phyloP scores from a whole-genome alignment of 441 rosid genomes.

The Adansonia gregorii region DNA sequence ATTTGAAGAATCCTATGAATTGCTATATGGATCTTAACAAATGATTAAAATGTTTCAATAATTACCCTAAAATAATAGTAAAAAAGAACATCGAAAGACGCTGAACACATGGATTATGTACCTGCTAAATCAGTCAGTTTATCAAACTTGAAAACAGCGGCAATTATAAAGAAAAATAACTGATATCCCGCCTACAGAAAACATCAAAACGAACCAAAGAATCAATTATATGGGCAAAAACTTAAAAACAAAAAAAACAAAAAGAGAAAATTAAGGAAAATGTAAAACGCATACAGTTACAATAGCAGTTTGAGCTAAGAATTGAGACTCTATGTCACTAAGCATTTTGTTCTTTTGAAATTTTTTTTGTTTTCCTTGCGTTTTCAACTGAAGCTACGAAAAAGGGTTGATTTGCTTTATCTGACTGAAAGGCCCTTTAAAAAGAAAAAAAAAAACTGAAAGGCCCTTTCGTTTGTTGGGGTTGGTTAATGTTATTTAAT shows the following conservation, averaged over 20 bases:
- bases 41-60: neutral
- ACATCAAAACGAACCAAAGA: constrained; percentile 7
- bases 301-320: constrained; percentile 73
- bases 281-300: constrained; percentile 45
- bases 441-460: too few relatives aligned
- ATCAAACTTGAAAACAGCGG: constrained; percentile 81
- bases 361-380: too few relatives aligned
- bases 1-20: constrained; percentile 9
- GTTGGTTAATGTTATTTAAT: neutral
- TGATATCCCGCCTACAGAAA: constrained; percentile 72
- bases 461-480: neutral
- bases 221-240: neutral
- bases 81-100: neutral
- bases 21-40: neutral
- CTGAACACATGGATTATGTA: constrained; percentile 25
- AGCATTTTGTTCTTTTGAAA: constrained; percentile 48
- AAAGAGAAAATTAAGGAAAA: neutral
- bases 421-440: neutral
- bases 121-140: constrained; percentile 97
- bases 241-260: neutral
- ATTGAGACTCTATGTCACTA: constrained; percentile 75
- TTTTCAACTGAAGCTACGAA: neutral
- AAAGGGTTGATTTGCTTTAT: neutral
- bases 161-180: constrained; percentile 71
- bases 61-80: neutral